Percentiles rank a stretch among this genome's conserved stretches.
phyloP scores from a whole-genome alignment of 371 early-diverging fungal species.

The Mucor velutinosus region DNA sequence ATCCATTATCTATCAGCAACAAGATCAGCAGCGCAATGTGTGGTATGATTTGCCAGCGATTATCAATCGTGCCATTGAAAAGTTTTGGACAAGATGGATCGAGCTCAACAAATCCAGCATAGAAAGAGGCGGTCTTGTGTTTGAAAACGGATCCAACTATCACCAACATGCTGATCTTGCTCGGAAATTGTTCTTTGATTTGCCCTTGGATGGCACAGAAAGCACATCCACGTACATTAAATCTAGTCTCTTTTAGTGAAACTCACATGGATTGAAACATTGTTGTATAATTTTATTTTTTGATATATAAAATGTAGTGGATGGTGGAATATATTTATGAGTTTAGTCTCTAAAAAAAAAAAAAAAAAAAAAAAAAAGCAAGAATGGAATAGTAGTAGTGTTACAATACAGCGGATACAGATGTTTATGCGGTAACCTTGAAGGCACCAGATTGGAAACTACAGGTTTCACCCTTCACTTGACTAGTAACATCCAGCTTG shows the following conservation, averaged over 20 bases:
- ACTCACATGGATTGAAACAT: neutral
- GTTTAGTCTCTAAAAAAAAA: neutral
- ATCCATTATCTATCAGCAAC: slow-evolving; percentile 63
- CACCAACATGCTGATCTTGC: slow-evolving; percentile 65
- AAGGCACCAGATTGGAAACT: slow-evolving; percentile 30
- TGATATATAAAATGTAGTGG: slow-evolving; percentile 1
- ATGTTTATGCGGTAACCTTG: slow-evolving; percentile 21
- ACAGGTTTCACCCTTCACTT: slow-evolving; percentile 20
- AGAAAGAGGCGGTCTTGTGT: slow-evolving; percentile 2
- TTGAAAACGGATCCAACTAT: slow-evolving; percentile 35
- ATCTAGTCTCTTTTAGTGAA: neutral
- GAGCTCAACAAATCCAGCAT: slow-evolving; percentile 30
- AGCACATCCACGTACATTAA: slow-evolving; percentile 65
- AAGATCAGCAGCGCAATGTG: slow-evolving; percentile 15
- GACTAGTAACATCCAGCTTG: slow-evolving; percentile 18
- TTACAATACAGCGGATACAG: slow-evolving; percentile 1
- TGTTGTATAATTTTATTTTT: neutral
- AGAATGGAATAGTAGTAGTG: neutral
- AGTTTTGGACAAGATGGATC: slow-evolving; percentile 73
- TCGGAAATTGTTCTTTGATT: slow-evolving; percentile 78
- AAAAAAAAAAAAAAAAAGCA: neutral
- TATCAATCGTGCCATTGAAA: slow-evolving; percentile 62
- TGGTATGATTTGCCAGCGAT: slow-evolving; percentile 62
- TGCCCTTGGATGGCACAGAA: slow-evolving; percentile 69
- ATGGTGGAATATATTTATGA: neutral